These are phyloP conservation scores for Paecilomyces formosus DNA, from an alignment of 2,329 filamentous ascomycete genomes.

Conservation along the genomic window DNA sequence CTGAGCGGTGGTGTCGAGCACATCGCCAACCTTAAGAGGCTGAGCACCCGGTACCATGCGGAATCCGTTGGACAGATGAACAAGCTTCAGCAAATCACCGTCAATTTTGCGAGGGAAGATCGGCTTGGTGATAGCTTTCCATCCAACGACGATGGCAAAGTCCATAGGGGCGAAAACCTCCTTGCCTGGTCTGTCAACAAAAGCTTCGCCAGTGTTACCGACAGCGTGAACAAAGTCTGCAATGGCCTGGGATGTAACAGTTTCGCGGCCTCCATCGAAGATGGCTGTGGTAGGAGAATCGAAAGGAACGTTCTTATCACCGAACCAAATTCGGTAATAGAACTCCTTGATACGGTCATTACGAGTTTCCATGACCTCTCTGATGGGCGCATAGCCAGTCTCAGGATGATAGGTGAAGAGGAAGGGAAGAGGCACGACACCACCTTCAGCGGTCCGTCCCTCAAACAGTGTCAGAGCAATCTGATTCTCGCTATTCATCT, in stretches of 20 bases:
- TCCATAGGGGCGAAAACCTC: constrained; percentile 96
- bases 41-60: constrained; percentile 95
- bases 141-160: constrained; percentile 94
- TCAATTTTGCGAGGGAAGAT: constrained; percentile 97
- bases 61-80: constrained; percentile 95
- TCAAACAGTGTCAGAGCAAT: constrained; percentile 89
- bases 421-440: constrained; percentile 74
- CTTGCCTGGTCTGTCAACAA: constrained; percentile 92
- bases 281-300: constrained; percentile 76
- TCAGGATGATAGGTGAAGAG: constrained; percentile 92
- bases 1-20: constrained; percentile 85
- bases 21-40: constrained; percentile 90
- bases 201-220: constrained; percentile 94
- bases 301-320: constrained; percentile 73
- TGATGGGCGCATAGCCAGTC: constrained; percentile 93
- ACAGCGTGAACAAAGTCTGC: constrained; percentile 99
- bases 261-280: constrained; percentile 83
- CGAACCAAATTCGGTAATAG: constrained; percentile 98
- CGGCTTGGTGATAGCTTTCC: constrained; percentile 98
- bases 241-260: constrained; percentile 85
- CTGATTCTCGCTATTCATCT: constrained; percentile 65
- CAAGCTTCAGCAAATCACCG: constrained; percentile 89
- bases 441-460: constrained; percentile 77
- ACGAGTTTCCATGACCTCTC: constrained; percentile 89
- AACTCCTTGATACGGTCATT: constrained; percentile 99